phyloP scores from a whole-genome alignment of 441 rosid species.

The Populus hybrid region DNA sequence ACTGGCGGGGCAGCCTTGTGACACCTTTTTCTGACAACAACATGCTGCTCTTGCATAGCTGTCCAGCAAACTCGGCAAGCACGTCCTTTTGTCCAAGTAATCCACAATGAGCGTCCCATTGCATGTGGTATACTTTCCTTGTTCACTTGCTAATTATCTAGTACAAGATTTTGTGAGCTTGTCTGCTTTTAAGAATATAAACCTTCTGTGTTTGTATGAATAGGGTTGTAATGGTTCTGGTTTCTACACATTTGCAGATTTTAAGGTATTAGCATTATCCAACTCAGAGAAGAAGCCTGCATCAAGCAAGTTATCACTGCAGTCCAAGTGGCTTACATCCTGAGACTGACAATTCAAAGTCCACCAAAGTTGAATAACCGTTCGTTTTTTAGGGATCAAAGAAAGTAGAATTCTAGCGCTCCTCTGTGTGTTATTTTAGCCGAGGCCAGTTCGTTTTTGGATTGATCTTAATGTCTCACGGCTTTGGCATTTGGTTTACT shows the following conservation, averaged over 20 bases:
- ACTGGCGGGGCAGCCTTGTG: conserved; percentile 62
- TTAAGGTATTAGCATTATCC: conserved; percentile 49
- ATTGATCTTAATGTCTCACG: conserved; percentile 10
- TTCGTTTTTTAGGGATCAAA: conserved; percentile 18
- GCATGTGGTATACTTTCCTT: conserved; percentile 57
- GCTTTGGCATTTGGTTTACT: not conserved
- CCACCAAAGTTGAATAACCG: conserved; percentile 40
- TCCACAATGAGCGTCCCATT: conserved; percentile 80
- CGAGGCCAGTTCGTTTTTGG: conserved; percentile 10
- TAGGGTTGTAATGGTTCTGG: conserved; percentile 75
- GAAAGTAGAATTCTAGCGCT: conserved; percentile 17
- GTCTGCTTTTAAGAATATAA: not conserved
- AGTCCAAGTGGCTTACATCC: conserved; percentile 45
- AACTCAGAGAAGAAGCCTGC: conserved; percentile 29
- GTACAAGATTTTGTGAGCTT: not conserved
- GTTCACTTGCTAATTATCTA: not conserved
- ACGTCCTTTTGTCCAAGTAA: conserved; percentile 73
- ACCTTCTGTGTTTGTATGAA: conserved; percentile 4
- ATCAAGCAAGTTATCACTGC: conserved; percentile 39
- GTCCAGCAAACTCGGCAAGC: conserved; percentile 59
- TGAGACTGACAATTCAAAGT: conserved; percentile 27
- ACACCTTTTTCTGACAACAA: conserved; percentile 88
- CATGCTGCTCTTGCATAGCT: conserved; percentile 76
- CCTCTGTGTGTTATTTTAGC: conserved; percentile 20
- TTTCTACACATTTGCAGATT: conserved; percentile 74